These are phyloP conservation scores for Ophiostoma ips DNA, from an alignment of 2,329 filamentous ascomycete genomes.

Conservation along the genomic window DNA sequence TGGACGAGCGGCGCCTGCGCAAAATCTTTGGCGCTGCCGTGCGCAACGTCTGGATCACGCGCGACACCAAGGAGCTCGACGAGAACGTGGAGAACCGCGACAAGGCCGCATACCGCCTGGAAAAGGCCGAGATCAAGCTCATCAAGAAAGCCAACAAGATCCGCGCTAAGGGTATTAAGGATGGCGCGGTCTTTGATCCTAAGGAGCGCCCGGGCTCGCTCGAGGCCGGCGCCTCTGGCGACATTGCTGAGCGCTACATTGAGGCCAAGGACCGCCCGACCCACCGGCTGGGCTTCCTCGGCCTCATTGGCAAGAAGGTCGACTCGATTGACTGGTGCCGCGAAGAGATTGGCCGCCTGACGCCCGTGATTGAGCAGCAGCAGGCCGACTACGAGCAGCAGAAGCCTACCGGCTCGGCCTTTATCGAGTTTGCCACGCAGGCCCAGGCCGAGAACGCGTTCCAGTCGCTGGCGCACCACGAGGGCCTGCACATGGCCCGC, in stretches of 20 bases:
- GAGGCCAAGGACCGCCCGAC: slow-evolving; percentile 59
- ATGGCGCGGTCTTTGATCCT: not conserved
- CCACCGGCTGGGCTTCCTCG: slow-evolving; percentile 55
- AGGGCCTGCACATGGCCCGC: slow-evolving; percentile 72
- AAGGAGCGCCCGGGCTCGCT: slow-evolving; percentile 23
- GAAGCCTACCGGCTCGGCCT: slow-evolving; percentile 60
- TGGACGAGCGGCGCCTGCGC: slow-evolving; percentile 62
- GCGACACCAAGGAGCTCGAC: slow-evolving; percentile 62
- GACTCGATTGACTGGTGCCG: slow-evolving; percentile 91
- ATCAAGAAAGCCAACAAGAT: slow-evolving; percentile 65
- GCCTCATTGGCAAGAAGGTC: slow-evolving; percentile 69
- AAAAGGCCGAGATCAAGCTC: slow-evolving; percentile 74
- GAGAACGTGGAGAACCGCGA: slow-evolving; percentile 73
- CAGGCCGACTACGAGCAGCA: slow-evolving; percentile 53
- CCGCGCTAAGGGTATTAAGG: slow-evolving; percentile 51
- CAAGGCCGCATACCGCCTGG: slow-evolving; percentile 65
- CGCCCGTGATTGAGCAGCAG: slow-evolving; percentile 53
- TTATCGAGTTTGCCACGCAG: slow-evolving; percentile 78
- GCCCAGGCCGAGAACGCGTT: slow-evolving; percentile 74
- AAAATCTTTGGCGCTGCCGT: slow-evolving; percentile 73
- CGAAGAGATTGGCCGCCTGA: slow-evolving; percentile 59
- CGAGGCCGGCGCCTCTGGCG: slow-evolving; percentile 53
- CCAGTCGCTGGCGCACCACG: slow-evolving; percentile 77
- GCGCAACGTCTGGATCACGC: slow-evolving; percentile 71
- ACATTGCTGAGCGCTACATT: slow-evolving; percentile 62